Evolutionary conservation across 805 yeast genomes (phyloP), one percentile per base, ranked within the genome.

Genomic region (Yarrowia osloensis): DNA sequence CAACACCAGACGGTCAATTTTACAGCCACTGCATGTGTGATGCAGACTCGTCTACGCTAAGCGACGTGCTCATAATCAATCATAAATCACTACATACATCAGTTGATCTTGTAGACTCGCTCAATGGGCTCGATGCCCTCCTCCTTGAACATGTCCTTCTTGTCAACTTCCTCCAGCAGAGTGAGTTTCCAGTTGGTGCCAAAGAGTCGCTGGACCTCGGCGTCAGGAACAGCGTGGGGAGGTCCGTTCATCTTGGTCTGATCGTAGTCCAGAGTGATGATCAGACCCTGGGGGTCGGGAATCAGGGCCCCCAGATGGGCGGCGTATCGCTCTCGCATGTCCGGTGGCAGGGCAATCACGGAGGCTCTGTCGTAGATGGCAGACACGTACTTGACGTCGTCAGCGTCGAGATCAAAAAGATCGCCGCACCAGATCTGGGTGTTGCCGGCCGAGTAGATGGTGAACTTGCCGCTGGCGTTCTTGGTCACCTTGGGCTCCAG

Each of bases 341-440:
- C 63, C 63, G 63, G 63, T 2, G 63, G 63, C 28, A 57, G 49
- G 2, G 63, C 63, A 28, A 57, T 40, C 15, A 57, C 35, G 7
- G 49, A 40, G 28, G 63, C 63, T 57, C 63, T n/a, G 49, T 57
- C 63, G 49, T 39, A 57, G 37, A 57, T 19, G 21, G 63, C 63
- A 6, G 49, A 39, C 11, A 57, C 63, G 28, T 19, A 2, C 63
- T 57, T 57, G 39, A 57, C n/a, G 22, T 57, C 63, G 15, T 57
- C 63, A 2, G 63, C 63, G 26, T 7, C 19, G 29, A 57, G 49
- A 40, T 57, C 63, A 12, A 57, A 57, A 17, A 57, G 19, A 13
- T 57, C 63, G 0, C 63, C 63, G 28, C 63, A 57, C 63, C 63
- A 57, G 37, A 57, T 26, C 37, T 57, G 63, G 19, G 63, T 57